Conservation (phyloP, 1,284 basidiomycete species). For the Pterula multifida region DNA sequence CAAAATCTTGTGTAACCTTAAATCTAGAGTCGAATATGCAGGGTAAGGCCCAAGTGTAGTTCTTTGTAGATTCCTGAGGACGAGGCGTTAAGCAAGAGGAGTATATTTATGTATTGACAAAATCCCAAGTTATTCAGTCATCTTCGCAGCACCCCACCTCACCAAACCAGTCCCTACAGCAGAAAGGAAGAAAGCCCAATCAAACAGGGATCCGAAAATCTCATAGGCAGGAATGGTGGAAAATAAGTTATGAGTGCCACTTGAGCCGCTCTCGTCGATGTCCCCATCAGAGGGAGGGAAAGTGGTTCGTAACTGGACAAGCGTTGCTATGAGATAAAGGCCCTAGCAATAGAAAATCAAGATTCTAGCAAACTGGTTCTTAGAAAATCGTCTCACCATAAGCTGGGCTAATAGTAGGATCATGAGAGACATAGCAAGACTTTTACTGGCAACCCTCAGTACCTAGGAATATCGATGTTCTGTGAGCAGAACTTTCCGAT, state of each 20-base stretch:
- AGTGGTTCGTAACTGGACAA: slow-evolving; percentile 65
- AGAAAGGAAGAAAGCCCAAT: slow-evolving; percentile 53
- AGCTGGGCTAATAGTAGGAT: slow-evolving; percentile 63
- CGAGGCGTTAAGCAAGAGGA: too few species aligned
- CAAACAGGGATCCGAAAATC: slow-evolving; percentile 62
- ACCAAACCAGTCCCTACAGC: slow-evolving; percentile 31
- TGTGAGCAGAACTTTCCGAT: too few species aligned
- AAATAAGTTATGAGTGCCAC: slow-evolving; percentile 45
- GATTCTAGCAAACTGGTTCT: slow-evolving; percentile 2
- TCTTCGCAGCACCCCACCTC: slow-evolving; percentile 35
- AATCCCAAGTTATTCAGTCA: too few species aligned
- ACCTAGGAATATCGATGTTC: too few species aligned
- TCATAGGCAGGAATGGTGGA: slow-evolving; percentile 61
- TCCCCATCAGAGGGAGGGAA: slow-evolving; percentile 39
- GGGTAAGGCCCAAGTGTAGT: too few species aligned
- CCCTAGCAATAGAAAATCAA: slow-evolving; percentile 30
- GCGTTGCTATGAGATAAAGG: slow-evolving; percentile 65
- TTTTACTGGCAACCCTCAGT: slow-evolving; percentile 53
- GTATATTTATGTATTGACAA: too few species aligned
- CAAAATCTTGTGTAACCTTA: too few species aligned
- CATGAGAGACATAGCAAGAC: slow-evolving; percentile 58
- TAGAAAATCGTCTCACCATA: slow-evolving; percentile 40
- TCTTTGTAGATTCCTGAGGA: too few species aligned
- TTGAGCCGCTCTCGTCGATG: background rate
- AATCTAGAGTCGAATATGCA: too few species aligned